Evolutionary conservation across 208 protist genomes (phyloP), one percentile per base, ranked within the genome.

Genomic region (Wallacemonas sp.): DNA sequence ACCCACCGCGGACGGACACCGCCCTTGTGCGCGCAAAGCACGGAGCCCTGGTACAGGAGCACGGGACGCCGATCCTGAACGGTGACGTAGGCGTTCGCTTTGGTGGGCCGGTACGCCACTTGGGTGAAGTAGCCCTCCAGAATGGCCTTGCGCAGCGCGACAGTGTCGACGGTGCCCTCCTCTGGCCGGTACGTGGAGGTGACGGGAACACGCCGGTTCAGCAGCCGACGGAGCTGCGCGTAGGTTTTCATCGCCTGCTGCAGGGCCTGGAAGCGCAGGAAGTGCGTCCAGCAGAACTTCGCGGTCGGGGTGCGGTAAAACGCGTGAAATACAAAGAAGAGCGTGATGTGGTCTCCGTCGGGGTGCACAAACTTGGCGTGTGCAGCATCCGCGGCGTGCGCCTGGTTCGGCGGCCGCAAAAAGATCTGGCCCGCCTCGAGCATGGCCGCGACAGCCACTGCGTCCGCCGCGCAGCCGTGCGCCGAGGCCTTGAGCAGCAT

Each of bases 41-140:
- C 68, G 4, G 83, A 96, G 22, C 91, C 76, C 7, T 67, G 72
- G 39, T 95, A 79, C 16, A 91, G 62, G 3, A 39, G 46, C 0
- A 87, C 75, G 49, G 36, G 67, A 45, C 79, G 67, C 2, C 77
- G 74, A 36, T 92, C 88, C 14, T 82, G 84, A 26, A 92, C 82
- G 0, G 86, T 94, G 42, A 77, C 76, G 65, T 91, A 94, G 8
- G 62, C 41, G 10, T 71, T 65, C 10, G 28, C 0, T 29, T 31
- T n/a, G 14, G 75, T 64, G 14, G 78, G 25, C 42, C 71, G 70
- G 44, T 82, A 88, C 3, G 91, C 91, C 1, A 93, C 86, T 44
- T 94, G 91, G 18, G 76, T 87, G 61, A 96, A 96, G 67, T 92
- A 92, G 14, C 91, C 91, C 45, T 93, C 83, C 32, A 96, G 69